These are phyloP conservation scores for Combretum micranthum DNA, from an alignment of 345 rosid genomes.

Conservation along the genomic window DNA sequence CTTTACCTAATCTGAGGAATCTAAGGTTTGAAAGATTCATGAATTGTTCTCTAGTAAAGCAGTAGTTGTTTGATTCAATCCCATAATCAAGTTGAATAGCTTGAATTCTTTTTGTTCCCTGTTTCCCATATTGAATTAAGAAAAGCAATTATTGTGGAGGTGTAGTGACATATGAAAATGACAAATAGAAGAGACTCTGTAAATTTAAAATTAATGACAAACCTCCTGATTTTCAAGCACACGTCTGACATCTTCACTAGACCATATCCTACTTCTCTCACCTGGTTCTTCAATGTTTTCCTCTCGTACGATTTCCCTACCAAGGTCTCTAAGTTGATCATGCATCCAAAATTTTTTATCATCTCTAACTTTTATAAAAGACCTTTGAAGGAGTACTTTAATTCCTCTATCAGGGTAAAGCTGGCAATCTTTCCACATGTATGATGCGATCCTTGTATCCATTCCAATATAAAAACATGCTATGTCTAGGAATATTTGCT, in stretches of 20 bases:
- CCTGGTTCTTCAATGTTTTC: background rate
- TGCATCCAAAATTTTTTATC: slow-evolving; percentile 1
- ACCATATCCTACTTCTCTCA: background rate
- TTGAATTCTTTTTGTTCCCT: too few relatives aligned
- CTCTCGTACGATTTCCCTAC: background rate
- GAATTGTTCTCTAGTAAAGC: too few relatives aligned
- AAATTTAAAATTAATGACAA: too few relatives aligned
- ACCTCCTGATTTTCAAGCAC: too few relatives aligned
- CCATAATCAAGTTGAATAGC: too few relatives aligned
- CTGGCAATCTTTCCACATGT: slow-evolving; percentile 3
- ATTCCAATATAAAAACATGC: slow-evolving; percentile 3
- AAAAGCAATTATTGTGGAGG: too few relatives aligned
- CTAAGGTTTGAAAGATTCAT: too few relatives aligned
- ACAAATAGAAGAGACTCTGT: too few relatives aligned
- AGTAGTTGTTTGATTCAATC: too few relatives aligned
- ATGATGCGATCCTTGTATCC: background rate
- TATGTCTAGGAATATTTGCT: background rate
- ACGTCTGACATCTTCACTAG: background rate
- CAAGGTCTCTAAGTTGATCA: background rate
- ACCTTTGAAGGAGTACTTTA: background rate
- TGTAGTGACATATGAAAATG: background rate
- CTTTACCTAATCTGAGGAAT: slow-evolving; percentile 1
- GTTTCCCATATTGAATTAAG: too few relatives aligned
- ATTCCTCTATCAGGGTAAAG: background rate
- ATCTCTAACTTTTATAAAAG: background rate